Percentiles rank a stretch among this genome's conserved stretches.
Evolutionary conservation across 805 yeast genomes (phyloP).

Genomic region (Zygotorulaspora chibaensis): DNA sequence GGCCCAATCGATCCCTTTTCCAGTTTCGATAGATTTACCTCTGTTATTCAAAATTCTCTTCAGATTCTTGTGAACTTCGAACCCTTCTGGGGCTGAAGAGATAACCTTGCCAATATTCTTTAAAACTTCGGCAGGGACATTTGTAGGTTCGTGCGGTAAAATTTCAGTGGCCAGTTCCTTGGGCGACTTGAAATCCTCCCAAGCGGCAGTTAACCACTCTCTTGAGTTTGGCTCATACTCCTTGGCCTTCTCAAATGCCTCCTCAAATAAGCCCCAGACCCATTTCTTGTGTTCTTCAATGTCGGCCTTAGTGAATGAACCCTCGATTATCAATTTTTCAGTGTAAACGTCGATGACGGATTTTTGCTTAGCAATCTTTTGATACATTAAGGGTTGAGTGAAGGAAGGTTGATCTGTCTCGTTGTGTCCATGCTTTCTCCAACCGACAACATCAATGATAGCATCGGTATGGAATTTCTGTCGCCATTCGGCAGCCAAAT

Average conservation of each 20-base stretch:
- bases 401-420: slow-evolving; percentile 99
- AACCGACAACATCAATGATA: slow-evolving; percentile 94
- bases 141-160: slow-evolving; percentile 94
- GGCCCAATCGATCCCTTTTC: slow-evolving; percentile 97
- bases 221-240: slow-evolving; percentile 86
- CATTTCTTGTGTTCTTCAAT: slow-evolving; percentile 94
- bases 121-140: slow-evolving; percentile 65
- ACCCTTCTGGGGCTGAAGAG: slow-evolving; percentile 80
- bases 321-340: slow-evolving; percentile 74
- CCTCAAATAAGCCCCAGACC: slow-evolving; percentile 95
- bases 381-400: slow-evolving; percentile 98
- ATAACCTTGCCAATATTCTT: slow-evolving; percentile 74
- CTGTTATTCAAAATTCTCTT: slow-evolving; percentile 89
- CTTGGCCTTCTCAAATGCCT: slow-evolving; percentile 80
- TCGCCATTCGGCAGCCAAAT: slow-evolving; percentile 98
- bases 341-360: slow-evolving; percentile 84
- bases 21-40: slow-evolving; percentile 78
- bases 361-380: slow-evolving; percentile 82
- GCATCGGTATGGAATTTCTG: slow-evolving; percentile 95
- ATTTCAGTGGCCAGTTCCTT: slow-evolving; percentile 93
- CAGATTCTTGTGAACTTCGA: slow-evolving; percentile 90
- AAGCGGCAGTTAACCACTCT: slow-evolving; percentile 98
- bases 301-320: slow-evolving; percentile 84
- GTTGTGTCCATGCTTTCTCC: slow-evolving; percentile 98
- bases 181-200: slow-evolving; percentile 99